Conservation (phyloP, 495 filamentous ascomycete species). For the Corynascus novoguineensis region DNA sequence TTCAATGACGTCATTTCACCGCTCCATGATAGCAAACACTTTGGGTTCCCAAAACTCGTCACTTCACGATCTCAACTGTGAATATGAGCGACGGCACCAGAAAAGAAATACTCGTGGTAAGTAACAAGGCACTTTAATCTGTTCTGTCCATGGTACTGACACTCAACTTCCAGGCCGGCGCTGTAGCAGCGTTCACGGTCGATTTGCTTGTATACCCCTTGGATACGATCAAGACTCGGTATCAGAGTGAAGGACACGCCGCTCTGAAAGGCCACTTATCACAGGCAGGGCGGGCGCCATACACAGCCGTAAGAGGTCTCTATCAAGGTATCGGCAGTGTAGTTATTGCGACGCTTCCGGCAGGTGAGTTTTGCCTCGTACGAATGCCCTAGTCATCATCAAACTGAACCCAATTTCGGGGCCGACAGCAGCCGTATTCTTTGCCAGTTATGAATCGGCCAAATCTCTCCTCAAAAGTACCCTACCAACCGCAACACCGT, state of each 20-base stretch:
- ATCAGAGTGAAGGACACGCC: conserved; percentile 68
- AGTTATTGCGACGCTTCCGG: conserved; percentile 79
- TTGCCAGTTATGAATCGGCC: conserved; percentile 76
- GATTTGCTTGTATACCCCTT: conserved; percentile 78
- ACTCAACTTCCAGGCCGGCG: conserved; percentile 56
- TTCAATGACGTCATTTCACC: too few species aligned
- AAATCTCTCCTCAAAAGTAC: conserved; percentile 49
- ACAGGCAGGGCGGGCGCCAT: conserved; percentile 36
- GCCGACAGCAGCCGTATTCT: conserved; percentile 73
- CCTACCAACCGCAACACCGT: conserved; percentile 45
- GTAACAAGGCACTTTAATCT: too few species aligned
- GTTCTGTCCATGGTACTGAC: too few species aligned
- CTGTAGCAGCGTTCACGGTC: conserved; percentile 70
- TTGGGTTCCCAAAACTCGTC: too few species aligned
- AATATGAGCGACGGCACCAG: too few species aligned
- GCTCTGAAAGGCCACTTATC: conserved; percentile 30
- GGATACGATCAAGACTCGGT: conserved; percentile 79
- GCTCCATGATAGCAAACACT: too few species aligned
- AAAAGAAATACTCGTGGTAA: too few species aligned
- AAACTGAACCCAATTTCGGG: neutral
- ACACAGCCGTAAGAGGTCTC: conserved; percentile 56
- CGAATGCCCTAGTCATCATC: neutral
- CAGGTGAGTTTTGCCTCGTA: conserved; percentile 47
- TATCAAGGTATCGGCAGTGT: conserved; percentile 90
- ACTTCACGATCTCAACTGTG: too few species aligned